A percentile compares a stretch with the other conserved stretches of the same genome.
Conservation (phyloP, 2,329 filamentous ascomycete species). For the Pyricularia sp. region DNA sequence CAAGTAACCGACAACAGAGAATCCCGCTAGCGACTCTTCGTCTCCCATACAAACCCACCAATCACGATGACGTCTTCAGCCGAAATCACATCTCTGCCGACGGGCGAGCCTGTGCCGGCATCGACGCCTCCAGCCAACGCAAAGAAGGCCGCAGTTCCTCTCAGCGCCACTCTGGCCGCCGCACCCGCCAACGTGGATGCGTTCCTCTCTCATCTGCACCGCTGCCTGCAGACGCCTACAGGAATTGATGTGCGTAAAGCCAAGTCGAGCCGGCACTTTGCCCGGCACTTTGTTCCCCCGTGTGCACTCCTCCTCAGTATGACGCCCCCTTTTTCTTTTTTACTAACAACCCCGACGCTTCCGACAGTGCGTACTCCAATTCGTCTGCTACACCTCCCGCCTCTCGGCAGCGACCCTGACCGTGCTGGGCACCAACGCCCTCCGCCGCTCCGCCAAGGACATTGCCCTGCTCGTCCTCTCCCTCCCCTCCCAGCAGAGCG, state of each 20-base stretch:
- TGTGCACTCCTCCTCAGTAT: too few relatives aligned
- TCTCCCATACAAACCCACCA: not conserved
- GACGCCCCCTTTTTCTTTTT: not conserved
- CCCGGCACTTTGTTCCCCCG: not conserved
- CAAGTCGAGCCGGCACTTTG: not conserved
- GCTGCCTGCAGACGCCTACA: slow-evolving; percentile 56
- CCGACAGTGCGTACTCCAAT: slow-evolving; percentile 36
- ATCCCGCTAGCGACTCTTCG: not conserved
- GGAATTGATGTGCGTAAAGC: slow-evolving; percentile 46
- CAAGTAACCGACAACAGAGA: not conserved
- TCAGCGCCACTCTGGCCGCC: slow-evolving; percentile 20
- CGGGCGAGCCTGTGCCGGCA: slow-evolving; percentile 14
- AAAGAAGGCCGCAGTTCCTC: slow-evolving; percentile 10
- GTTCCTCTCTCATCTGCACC: slow-evolving; percentile 47
- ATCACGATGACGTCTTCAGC: slow-evolving; percentile 4
- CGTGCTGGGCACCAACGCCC: slow-evolving; percentile 44
- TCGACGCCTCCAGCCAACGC: slow-evolving; percentile 8
- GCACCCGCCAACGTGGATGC: slow-evolving; percentile 35
- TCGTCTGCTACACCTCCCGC: slow-evolving; percentile 58
- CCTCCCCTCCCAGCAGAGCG: slow-evolving; percentile 39
- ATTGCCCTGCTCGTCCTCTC: slow-evolving; percentile 43
- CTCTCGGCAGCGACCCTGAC: slow-evolving; percentile 42
- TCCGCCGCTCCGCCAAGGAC: slow-evolving; percentile 40
- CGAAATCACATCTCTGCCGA: slow-evolving; percentile 16
- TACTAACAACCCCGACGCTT: not conserved